phyloP scores from a whole-genome alignment of 2,329 filamentous ascomycete species.

The Plectosphaerella sp. region DNA sequence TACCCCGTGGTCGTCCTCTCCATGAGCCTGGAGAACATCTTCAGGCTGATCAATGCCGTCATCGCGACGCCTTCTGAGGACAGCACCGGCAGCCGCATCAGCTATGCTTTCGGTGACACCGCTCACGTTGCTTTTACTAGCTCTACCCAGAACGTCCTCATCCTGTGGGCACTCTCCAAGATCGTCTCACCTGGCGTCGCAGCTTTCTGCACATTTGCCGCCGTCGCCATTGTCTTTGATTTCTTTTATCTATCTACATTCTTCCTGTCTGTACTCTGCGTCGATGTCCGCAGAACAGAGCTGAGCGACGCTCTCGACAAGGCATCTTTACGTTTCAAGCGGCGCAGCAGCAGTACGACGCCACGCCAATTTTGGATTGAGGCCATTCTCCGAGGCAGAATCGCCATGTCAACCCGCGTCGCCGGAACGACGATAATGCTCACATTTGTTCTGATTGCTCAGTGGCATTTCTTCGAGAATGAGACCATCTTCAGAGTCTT shows the following conservation, averaged over 20 bases:
- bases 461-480: constrained; percentile 73
- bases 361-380: constrained; percentile 53
- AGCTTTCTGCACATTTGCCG: constrained; percentile 72
- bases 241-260: constrained; percentile 76
- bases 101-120: constrained; percentile 69
- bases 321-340: constrained; percentile 38
- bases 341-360: constrained; percentile 15
- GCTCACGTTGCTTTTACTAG: constrained; percentile 65
- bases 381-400: constrained; percentile 57
- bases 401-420: constrained; percentile 67
- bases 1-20: constrained; percentile 75
- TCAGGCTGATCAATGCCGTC: constrained; percentile 73
- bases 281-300: constrained; percentile 73
- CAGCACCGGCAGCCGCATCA: constrained; percentile 64
- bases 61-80: constrained; percentile 67
- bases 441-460: constrained; percentile 67
- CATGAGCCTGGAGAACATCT: constrained; percentile 75
- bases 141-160: constrained; percentile 62
- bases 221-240: constrained; percentile 71
- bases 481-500: constrained; percentile 37
- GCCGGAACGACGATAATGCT: constrained; percentile 71
- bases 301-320: constrained; percentile 67
- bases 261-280: constrained; percentile 73
- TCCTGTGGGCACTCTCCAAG: constrained; percentile 62
- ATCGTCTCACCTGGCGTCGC: constrained; percentile 66